Base-by-base conservation (phyloP, 164 flowering plant genomes). In the Cinnamomum micranthum region DNA sequence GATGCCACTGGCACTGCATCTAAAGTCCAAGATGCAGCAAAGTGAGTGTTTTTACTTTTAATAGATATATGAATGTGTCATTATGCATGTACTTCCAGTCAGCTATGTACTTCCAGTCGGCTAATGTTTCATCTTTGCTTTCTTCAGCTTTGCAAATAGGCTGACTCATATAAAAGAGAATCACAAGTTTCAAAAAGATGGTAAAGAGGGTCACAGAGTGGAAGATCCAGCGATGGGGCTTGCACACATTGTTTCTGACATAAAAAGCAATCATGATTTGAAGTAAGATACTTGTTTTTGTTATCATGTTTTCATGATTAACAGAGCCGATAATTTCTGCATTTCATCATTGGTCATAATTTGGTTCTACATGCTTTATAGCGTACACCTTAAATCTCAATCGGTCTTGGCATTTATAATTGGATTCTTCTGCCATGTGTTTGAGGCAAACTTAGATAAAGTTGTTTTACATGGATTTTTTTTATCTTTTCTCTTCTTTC, bases 91-190 rank as follows among this genome's bases (percentile, higher is more conserved):
- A 10, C 19, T 64, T n/a, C 9, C 25, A 15, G 47, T 6, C 24
- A 25, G 27, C 27, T 1, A 20, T n/a, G 22, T 64, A 10, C 19
- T 64, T n/a, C n/a, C 25, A 15, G 47, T 6, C 3, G 20, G 24
- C 50, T 10, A 27, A 33, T n/a, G 6, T 22, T 27, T 15, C 23
- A 25, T 50, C 59, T 79, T 55, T 14, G 17, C 5, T 25, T 28
- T 74, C 23, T 2, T 75, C 35, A 92, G 98, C 84, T 91, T 90
- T 79, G 90, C 98, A 55, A 90, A 89, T 82, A 85, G 95, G 81
- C 78, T 93, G 71, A 86, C 89, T 19, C 73, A 85, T 73, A 88
- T 93, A 65, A 88, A 90, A 75, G 98, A 92, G 81, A 93, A 93
- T 81, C 85, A 90, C 78, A 93, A 93, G 69, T 93, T 93, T 71